Evolutionary conservation across 2,329 filamentous ascomycete species (phyloP).

Genomic region (Sclerotinia minor): DNA sequence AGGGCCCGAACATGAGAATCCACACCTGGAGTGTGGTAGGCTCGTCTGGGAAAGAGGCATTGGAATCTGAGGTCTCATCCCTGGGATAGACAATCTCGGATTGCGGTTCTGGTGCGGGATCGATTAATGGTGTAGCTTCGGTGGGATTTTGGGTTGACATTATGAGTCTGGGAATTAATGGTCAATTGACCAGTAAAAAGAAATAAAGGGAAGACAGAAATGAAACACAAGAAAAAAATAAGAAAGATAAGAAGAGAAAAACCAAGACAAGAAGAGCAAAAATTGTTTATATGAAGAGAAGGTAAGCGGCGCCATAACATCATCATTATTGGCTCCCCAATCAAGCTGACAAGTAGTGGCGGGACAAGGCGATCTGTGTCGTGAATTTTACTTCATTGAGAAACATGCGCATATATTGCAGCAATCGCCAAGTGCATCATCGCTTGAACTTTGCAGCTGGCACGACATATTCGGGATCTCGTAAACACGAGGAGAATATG

Average conservation of each 20-base stretch:
- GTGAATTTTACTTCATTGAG: background rate
- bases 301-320: too few species aligned
- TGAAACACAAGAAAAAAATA: background rate
- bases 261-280: background rate
- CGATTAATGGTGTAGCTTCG: constrained; percentile 11
- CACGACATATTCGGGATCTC: background rate
- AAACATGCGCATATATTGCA: background rate
- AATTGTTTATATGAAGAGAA: background rate
- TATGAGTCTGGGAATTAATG: background rate
- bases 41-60: background rate
- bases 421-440: background rate
- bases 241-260: background rate
- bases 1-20: constrained; percentile 14
- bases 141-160: constrained; percentile 7
- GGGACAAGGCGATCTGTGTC: background rate
- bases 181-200: background rate
- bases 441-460: background rate
- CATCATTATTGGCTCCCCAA: background rate
- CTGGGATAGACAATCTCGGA: constrained; percentile 11
- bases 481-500: background rate
- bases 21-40: constrained; percentile 3
- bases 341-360: background rate
- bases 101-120: background rate
- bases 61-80: background rate
- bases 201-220: too few species aligned